Conservation (phyloP, 495 filamentous ascomycete genomes). For the Lentithecium fluviatile region DNA sequence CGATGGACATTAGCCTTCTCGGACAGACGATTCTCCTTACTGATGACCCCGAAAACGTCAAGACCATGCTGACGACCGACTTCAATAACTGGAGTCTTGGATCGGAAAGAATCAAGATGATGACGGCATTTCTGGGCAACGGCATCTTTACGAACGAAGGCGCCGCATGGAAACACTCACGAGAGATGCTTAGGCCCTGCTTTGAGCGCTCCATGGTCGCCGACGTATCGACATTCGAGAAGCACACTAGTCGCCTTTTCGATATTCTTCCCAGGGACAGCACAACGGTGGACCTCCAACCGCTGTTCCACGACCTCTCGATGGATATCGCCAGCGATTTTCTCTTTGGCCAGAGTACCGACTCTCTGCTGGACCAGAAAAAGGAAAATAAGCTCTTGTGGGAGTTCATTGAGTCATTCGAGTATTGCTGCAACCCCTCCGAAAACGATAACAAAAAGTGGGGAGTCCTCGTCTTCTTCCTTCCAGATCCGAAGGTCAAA, state of each 20-base stretch:
- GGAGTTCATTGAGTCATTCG: conserved; percentile 32
- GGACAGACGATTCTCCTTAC: conserved; percentile 46
- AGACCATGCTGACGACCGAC: conserved; percentile 58
- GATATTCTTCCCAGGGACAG: conserved; percentile 49
- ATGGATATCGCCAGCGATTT: conserved; percentile 71
- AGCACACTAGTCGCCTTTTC: conserved; percentile 56
- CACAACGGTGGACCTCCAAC: conserved; percentile 59
- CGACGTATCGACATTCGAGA: conserved; percentile 56
- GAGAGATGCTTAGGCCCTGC: conserved; percentile 60
- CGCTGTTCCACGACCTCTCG: conserved; percentile 61
- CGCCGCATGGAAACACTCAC: conserved; percentile 43
- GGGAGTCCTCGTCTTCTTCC: background rate
- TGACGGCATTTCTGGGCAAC: conserved; percentile 8
- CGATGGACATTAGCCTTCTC: background rate
- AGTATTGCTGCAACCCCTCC: conserved; percentile 28
- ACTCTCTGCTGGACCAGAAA: conserved; percentile 38
- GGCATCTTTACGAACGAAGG: conserved; percentile 33
- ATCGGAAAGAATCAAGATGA: conserved; percentile 39
- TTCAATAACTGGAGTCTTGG: conserved; percentile 63
- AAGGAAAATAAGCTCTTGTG: conserved; percentile 26
- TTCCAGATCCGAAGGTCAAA: conserved; percentile 13
- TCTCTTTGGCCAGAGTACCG: conserved; percentile 61
- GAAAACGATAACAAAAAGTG: conserved; percentile 23
- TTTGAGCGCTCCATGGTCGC: conserved; percentile 60
- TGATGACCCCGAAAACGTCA: conserved; percentile 61